Evolutionary conservation across 192 early-diverging fungal genomes (phyloP), one percentile per base, ranked within the genome.

Genomic region (Blastocladiella britannica): DNA sequence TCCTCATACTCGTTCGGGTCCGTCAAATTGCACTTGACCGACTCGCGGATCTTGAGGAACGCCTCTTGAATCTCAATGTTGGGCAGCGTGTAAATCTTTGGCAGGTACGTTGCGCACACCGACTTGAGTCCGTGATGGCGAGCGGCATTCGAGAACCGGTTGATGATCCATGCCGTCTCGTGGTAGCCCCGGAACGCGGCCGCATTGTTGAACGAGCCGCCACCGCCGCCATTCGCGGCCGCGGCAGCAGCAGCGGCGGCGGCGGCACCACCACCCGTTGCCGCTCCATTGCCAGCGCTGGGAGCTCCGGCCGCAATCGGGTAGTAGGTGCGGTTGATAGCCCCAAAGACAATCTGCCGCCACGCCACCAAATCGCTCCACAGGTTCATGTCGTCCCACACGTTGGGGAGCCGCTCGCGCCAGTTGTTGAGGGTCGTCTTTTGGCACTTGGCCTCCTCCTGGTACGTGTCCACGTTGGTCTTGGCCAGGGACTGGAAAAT

Each of bases 51-150:
- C 69, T 97, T 97, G 55, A 90, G 61, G 62, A 99, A 99, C 3
- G 92, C 92, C 66, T 97, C 96, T 59, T 97, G 92, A 24, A 99
- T 97, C 68, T 99, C 96, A 62, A 99, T 99, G 66, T 99, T 99
- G 18, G 96, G 96, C 26, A 99, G 75, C 1, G 88, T 93, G 70
- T 99, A 99, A 57, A 99, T 97, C 62, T 91, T 91, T 63, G 85
- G 88, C 29, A 99, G 75, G 26, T 80, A 84, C 51, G 72, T 81
- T 60, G 90, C 84, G 65, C 92, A 96, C 9, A 99, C 93, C 47
- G 96, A 90, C 5, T 85, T 80, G 22, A 99, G 74, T n/a, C 83
- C 80, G 63, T 99, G 96, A 58, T 93, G 88, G 1, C 96, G 73
- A 4, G 93, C 90, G 29, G 95, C 87, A 53, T 93, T 88, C 4